phyloP scores from a whole-genome alignment of 768 basidiomycete species.

The Serendipita sp. region DNA sequence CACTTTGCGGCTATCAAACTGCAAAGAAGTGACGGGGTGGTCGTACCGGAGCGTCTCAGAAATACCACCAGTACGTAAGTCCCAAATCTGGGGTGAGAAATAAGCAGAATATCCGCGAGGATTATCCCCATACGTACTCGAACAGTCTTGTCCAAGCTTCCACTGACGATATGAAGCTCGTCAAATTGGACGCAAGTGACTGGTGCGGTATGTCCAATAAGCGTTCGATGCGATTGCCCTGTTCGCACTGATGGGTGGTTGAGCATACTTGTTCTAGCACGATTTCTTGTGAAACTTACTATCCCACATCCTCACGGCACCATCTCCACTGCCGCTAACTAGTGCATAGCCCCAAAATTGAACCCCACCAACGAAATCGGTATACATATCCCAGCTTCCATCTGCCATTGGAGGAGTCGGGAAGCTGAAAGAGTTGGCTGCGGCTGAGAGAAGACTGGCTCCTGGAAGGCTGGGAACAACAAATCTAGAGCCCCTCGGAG shows the following conservation, averaged over 20 bases:
- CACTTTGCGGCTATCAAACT: slow-evolving; percentile 91
- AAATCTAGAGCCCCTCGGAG: slow-evolving; percentile 8
- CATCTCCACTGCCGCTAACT: slow-evolving; percentile 93
- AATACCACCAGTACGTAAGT: slow-evolving; percentile 75
- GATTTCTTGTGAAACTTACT: slow-evolving; percentile 37
- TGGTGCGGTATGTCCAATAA: slow-evolving; percentile 83
- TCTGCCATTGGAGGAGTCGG: slow-evolving; percentile 80
- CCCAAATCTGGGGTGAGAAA: slow-evolving; percentile 61
- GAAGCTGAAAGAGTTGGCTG: slow-evolving; percentile 54
- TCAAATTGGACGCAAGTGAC: slow-evolving; percentile 94
- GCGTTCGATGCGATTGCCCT: slow-evolving; percentile 85
- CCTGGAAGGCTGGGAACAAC: slow-evolving; percentile 16
- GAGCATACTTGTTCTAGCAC: background rate
- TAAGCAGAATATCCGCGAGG: background rate
- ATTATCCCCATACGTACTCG: slow-evolving; percentile 35
- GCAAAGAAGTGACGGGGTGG: slow-evolving; percentile 74
- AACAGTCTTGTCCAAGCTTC: slow-evolving; percentile 85
- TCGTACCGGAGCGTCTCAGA: slow-evolving; percentile 86
- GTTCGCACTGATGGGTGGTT: slow-evolving; percentile 62
- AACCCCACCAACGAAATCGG: slow-evolving; percentile 93
- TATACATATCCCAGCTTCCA: slow-evolving; percentile 86
- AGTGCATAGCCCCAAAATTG: slow-evolving; percentile 99
- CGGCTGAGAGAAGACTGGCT: slow-evolving; percentile 26
- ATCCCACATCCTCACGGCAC: slow-evolving; percentile 98
- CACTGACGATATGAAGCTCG: slow-evolving; percentile 83